phyloP scores from a whole-genome alignment of 2,329 filamentous ascomycete genomes.

The Septoria linicola region DNA sequence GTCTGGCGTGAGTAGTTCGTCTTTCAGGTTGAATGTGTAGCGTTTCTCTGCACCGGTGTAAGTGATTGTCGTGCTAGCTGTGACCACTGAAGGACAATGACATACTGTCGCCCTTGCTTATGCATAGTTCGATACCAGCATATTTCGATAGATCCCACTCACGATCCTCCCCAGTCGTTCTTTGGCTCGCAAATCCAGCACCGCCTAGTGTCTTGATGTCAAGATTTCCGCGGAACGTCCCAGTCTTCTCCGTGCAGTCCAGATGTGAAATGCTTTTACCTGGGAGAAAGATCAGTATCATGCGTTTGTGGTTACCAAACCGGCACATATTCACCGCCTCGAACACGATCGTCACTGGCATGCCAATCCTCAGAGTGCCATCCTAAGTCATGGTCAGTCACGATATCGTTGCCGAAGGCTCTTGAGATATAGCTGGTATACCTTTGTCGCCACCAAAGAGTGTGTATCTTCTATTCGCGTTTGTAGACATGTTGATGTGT shows the following conservation, averaged over 20 bases:
- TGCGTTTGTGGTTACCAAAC: too few species aligned
- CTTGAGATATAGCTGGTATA: slow-evolving; percentile 6
- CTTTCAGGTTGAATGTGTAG: slow-evolving; percentile 75
- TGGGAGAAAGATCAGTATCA: not conserved
- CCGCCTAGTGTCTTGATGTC: slow-evolving; percentile 74
- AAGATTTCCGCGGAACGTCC: slow-evolving; percentile 64
- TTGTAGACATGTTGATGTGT: not conserved
- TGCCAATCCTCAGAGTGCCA: slow-evolving; percentile 66
- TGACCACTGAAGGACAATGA: not conserved
- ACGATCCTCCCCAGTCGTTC: slow-evolving; percentile 58
- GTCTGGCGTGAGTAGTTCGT: slow-evolving; percentile 58
- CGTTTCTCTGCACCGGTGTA: slow-evolving; percentile 50
- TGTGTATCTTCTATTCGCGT: slow-evolving; percentile 19
- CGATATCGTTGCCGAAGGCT: not conserved
- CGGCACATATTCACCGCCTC: slow-evolving; percentile 57
- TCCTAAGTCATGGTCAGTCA: slow-evolving; percentile 43
- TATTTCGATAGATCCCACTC: slow-evolving; percentile 64
- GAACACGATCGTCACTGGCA: slow-evolving; percentile 71
- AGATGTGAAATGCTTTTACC: slow-evolving; percentile 44
- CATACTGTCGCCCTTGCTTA: slow-evolving; percentile 25
- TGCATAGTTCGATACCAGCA: slow-evolving; percentile 37
- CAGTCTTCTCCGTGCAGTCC: slow-evolving; percentile 42
- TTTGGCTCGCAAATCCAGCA: slow-evolving; percentile 79
- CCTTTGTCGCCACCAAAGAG: slow-evolving; percentile 39
- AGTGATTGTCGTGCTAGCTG: not conserved